phyloP scores from a whole-genome alignment of 805 yeast genomes.

The Kodamaea neixiangensis region DNA sequence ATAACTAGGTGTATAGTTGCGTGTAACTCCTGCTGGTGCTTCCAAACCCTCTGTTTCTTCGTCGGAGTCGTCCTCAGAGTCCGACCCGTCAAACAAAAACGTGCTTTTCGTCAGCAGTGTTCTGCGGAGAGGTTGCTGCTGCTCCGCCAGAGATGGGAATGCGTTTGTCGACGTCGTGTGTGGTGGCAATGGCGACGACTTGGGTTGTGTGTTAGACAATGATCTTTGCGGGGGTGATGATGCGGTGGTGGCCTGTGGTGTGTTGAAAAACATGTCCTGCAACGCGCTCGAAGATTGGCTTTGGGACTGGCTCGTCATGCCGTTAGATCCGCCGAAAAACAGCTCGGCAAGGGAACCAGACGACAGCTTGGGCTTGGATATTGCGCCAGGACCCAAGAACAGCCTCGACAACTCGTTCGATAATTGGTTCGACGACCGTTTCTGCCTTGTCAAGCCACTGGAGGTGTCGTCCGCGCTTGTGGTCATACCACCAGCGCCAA shows the following conservation, averaged over 20 bases:
- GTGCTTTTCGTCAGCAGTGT: conserved; percentile 19
- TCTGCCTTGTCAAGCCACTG: conserved; percentile 7
- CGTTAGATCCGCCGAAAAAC: conserved; percentile 32
- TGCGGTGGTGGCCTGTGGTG: neutral
- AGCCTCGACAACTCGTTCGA: conserved; percentile 10
- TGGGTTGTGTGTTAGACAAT: conserved; percentile 26
- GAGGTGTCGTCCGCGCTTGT: neutral
- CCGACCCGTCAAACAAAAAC: conserved; percentile 39
- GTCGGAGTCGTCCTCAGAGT: conserved; percentile 22
- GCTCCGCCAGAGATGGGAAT: conserved; percentile 18
- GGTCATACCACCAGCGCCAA: conserved; percentile 23
- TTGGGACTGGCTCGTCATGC: conserved; percentile 10
- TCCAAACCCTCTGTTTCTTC: conserved; percentile 24
- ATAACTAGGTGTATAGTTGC: conserved; percentile 31
- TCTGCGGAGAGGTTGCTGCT: neutral
- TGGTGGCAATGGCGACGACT: conserved; percentile 45
- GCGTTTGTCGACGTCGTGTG: conserved; percentile 45
- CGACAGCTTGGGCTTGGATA: conserved; percentile 10
- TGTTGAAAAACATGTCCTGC: conserved; percentile 23
- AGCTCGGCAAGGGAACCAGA: conserved; percentile 26
- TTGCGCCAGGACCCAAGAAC: conserved; percentile 9
- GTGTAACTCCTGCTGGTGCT: neutral
- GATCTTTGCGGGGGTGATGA: conserved; percentile 13
- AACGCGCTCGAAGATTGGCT: conserved; percentile 17
- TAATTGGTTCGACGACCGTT: conserved; percentile 5